These are phyloP conservation scores for Oryza australiensis DNA, from an alignment of 176 grass and related monocot genomes.

Conservation along the genomic window DNA sequence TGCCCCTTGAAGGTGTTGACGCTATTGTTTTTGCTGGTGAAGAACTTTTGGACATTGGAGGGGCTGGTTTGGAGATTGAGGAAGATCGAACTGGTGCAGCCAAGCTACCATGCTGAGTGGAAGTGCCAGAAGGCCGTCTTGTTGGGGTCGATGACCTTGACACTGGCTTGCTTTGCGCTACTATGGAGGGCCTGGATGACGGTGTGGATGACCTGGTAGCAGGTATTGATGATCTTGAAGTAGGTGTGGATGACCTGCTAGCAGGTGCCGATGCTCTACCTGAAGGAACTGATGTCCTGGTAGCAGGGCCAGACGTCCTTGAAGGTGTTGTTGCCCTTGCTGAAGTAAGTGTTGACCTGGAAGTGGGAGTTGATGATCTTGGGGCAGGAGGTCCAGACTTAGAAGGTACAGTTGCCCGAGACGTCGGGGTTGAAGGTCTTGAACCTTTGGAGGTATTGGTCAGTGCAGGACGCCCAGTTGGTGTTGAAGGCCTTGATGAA, in stretches of 20 bases:
- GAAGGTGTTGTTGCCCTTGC: constrained; percentile 70
- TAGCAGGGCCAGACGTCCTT: constrained; percentile 43
- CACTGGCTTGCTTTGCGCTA: constrained; percentile 64
- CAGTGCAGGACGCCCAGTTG: constrained; percentile 59
- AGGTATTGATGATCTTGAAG: constrained; percentile 68
- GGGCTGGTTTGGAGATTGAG: constrained; percentile 47
- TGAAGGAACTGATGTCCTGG: constrained; percentile 46
- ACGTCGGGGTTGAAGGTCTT: constrained; percentile 79
- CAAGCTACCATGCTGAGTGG: constrained; percentile 43
- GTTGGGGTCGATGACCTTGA: constrained; percentile 66
- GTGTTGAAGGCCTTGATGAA: constrained; percentile 82
- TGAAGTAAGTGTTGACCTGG: constrained; percentile 69
- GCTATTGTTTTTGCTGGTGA: constrained; percentile 31
- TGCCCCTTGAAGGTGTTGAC: constrained; percentile 50
- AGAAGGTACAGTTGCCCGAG: constrained; percentile 60
- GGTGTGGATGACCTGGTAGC: constrained; percentile 78
- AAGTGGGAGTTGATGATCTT: constrained; percentile 70
- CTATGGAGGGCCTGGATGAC: constrained; percentile 59
- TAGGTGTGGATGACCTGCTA: constrained; percentile 74
- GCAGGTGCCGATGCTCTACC: constrained; percentile 66
- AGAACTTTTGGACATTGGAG: constrained; percentile 49
- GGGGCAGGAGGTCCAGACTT: constrained; percentile 47
- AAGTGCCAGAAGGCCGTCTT: constrained; percentile 53
- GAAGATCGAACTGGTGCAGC: constrained; percentile 51
- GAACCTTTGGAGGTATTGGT: constrained; percentile 56